phyloP scores from a whole-genome alignment of 2,329 filamentous ascomycete species.

The Raffaelea arxii region DNA sequence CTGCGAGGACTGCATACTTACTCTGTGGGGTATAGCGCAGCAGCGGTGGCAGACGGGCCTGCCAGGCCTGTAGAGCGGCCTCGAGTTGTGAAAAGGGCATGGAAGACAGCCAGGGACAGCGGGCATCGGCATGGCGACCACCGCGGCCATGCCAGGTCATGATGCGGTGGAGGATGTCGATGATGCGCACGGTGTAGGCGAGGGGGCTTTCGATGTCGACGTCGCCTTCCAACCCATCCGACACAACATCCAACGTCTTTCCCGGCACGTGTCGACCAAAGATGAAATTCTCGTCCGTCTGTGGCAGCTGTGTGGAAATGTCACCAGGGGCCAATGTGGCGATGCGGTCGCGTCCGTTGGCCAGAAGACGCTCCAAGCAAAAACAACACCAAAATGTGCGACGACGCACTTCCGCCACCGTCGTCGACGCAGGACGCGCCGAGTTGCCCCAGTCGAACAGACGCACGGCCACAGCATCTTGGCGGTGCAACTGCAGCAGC shows the following conservation, averaged over 20 bases:
- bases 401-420: background rate
- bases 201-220: background rate
- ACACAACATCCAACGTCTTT: no score
- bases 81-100: background rate
- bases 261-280: background rate
- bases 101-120: background rate
- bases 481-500: background rate
- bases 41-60: background rate
- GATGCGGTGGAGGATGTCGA: background rate
- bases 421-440: background rate
- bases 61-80: background rate
- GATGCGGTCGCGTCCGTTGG: background rate
- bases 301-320: background rate
- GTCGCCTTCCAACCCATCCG: background rate
- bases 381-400: background rate
- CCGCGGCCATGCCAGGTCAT: background rate
- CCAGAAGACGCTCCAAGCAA: background rate
- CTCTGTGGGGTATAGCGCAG: background rate
- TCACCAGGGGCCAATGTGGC: background rate
- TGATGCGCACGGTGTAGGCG: background rate
- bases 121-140: background rate
- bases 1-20: background rate
- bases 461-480: background rate
- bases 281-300: background rate
- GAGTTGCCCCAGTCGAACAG: background rate